A percentile compares a stretch with the other conserved stretches of the same genome.
Conservation (phyloP, 2,329 filamentous ascomycete genomes). For the Harringtonia lauricola region DNA sequence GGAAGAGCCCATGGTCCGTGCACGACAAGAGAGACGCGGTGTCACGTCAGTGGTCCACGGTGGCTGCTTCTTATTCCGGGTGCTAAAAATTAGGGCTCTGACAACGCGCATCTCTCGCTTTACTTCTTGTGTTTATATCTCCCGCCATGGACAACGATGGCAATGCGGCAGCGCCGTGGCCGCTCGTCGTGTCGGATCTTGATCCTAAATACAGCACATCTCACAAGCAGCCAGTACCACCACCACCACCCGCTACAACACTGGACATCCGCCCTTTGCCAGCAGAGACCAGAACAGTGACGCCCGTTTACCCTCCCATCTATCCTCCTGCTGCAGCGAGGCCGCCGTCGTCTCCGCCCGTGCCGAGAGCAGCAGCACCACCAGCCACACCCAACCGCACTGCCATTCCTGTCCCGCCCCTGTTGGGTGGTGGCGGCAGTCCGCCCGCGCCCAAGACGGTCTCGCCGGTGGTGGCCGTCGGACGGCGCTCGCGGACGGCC, state of each 20-base stretch:
- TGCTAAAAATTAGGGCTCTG: too few species aligned
- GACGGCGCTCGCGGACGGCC: slow-evolving; percentile 3
- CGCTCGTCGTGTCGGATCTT: slow-evolving; percentile 9
- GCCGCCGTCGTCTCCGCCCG: not conserved
- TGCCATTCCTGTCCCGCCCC: not conserved
- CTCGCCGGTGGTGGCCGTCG: slow-evolving; percentile 3
- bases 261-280: too few species aligned
- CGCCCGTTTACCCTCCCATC: too few species aligned
- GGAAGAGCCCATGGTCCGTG: too few species aligned
- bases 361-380: not conserved
- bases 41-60: too few species aligned
- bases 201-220: slow-evolving; percentile 1
- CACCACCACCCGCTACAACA: not conserved
- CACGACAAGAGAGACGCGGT: too few species aligned
- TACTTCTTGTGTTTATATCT: too few species aligned
- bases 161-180: not conserved
- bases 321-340: not conserved
- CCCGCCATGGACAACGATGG: not conserved
- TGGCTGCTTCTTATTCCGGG: too few species aligned
- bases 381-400: not conserved
- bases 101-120: too few species aligned
- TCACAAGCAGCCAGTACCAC: not conserved
- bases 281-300: too few species aligned
- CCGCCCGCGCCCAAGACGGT: not conserved
- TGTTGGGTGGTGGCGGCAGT: not conserved